A percentile compares a stretch with the other conserved stretches of the same genome.
Evolutionary conservation across 768 basidiomycete genomes (phyloP).

Genomic region (Gyrodon lividus): DNA sequence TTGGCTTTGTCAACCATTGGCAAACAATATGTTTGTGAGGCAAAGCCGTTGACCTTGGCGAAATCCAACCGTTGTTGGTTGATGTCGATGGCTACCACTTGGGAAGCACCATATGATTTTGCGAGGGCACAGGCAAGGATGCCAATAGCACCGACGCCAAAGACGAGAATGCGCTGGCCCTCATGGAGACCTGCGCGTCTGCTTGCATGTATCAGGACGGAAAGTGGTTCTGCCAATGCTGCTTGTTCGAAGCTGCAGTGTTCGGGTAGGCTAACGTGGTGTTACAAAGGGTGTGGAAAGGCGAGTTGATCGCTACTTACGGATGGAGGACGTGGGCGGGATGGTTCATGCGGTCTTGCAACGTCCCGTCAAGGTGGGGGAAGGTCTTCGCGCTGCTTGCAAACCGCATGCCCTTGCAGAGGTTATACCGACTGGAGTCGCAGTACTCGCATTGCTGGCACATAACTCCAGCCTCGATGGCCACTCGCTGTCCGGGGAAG

Average conservation of each 20-base stretch:
- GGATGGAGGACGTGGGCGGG: slow-evolving; percentile 84
- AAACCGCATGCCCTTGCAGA: slow-evolving; percentile 89
- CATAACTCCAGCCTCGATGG: slow-evolving; percentile 90
- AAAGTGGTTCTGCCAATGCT: slow-evolving; percentile 91
- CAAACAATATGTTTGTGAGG: slow-evolving; percentile 66
- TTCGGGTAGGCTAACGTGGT: slow-evolving; percentile 62
- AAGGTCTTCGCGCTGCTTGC: slow-evolving; percentile 87
- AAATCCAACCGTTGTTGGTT: slow-evolving; percentile 80
- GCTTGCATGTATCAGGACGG: slow-evolving; percentile 74
- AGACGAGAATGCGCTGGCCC: slow-evolving; percentile 78
- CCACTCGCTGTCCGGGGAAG: slow-evolving; percentile 80
- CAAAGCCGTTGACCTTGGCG: slow-evolving; percentile 73
- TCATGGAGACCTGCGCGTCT: slow-evolving; percentile 43
- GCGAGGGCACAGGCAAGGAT: slow-evolving; percentile 85
- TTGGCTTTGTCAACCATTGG: slow-evolving; percentile 49
- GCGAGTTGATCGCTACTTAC: slow-evolving; percentile 45
- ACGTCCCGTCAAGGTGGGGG: slow-evolving; percentile 91
- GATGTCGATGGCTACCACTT: slow-evolving; percentile 82
- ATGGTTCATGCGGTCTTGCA: slow-evolving; percentile 87
- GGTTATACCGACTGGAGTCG: slow-evolving; percentile 80
- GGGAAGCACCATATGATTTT: slow-evolving; percentile 64
- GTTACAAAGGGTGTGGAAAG: slow-evolving; percentile 9
- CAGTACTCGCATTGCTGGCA: slow-evolving; percentile 77
- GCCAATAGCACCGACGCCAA: slow-evolving; percentile 93
- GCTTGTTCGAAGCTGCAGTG: slow-evolving; percentile 75